These are phyloP conservation scores for Elaphomyces granulatus DNA, from an alignment of 495 filamentous ascomycete genomes.

Conservation along the genomic window DNA sequence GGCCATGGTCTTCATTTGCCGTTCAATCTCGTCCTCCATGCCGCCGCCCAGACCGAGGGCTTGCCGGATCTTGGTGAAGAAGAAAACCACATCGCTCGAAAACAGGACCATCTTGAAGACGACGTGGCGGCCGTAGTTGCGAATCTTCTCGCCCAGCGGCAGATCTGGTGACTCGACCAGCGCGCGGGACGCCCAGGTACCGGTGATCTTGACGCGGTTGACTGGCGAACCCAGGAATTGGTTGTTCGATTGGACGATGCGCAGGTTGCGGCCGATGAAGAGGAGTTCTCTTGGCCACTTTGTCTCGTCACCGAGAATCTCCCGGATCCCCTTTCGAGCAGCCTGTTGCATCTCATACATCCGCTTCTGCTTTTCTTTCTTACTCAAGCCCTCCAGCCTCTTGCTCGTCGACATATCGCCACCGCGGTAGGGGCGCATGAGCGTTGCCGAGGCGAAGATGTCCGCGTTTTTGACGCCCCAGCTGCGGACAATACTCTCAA, in stretches of 20 bases:
- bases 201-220: conserved; percentile 90
- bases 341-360: conserved; percentile 75
- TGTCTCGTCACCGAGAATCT: conserved; percentile 74
- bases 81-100: conserved; percentile 70
- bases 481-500: conserved; percentile 48
- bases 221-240: conserved; percentile 84
- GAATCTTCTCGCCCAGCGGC: conserved; percentile 37
- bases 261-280: conserved; percentile 89
- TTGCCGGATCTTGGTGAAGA: conserved; percentile 61
- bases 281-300: conserved; percentile 90
- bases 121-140: conserved; percentile 52
- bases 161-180: conserved; percentile 55
- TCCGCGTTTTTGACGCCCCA: conserved; percentile 88
- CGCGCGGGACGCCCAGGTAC: conserved; percentile 70
- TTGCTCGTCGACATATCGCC: conserved; percentile 52
- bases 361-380: conserved; percentile 37
- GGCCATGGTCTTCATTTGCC: conserved; percentile 68
- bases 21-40: conserved; percentile 91
- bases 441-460: conserved; percentile 77
- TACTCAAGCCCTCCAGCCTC: conserved; percentile 45
- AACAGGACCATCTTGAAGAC: conserved; percentile 68
- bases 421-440: conserved; percentile 81
- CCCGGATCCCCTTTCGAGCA: conserved; percentile 69
- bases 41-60: conserved; percentile 58
- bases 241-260: conserved; percentile 78